Conservation (phyloP, 345 rosid genomes). For the Brassica cretica region DNA sequence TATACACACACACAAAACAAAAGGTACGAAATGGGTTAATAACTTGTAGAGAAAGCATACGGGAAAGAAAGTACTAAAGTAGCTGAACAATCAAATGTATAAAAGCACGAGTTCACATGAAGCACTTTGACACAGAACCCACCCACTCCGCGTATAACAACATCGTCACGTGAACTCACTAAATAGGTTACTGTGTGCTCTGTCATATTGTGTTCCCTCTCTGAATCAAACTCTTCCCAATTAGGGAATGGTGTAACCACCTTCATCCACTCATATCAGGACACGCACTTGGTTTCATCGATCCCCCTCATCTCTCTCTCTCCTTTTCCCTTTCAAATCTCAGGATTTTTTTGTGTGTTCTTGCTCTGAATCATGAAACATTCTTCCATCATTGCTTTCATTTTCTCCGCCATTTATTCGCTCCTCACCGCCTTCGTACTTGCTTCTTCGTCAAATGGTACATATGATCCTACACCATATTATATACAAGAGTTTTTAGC, state of each 20-base stretch:
- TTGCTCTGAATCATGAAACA: constrained; percentile 37
- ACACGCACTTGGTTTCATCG: neutral
- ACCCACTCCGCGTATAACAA: constrained; percentile 14
- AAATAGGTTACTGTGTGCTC: constrained; percentile 15
- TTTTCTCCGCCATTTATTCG: constrained; percentile 30
- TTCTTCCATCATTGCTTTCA: neutral
- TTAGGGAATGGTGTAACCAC: constrained; percentile 13
- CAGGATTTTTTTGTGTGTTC: constrained; percentile 4
- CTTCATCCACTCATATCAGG: constrained; percentile 1
- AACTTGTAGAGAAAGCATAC: constrained; percentile 1
- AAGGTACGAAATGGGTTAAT: neutral
- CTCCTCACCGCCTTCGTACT: constrained; percentile 36
- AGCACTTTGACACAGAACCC: neutral
- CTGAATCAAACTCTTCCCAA: constrained; percentile 7
- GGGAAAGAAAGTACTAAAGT: constrained; percentile 1
- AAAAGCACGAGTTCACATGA: constrained; percentile 10
- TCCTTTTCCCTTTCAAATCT: constrained; percentile 6
- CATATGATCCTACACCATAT: neutral
- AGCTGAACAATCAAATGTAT: neutral
- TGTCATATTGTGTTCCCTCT: constrained; percentile 28
- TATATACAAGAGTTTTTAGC: neutral
- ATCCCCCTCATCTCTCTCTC: neutral
- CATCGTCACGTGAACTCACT: constrained; percentile 39
- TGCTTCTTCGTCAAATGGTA: constrained; percentile 48
- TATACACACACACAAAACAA: neutral